Percentiles rank a stretch among this genome's conserved stretches.
These are phyloP conservation scores for Cylindrotheca closterium DNA, from an alignment of 108 stramenopile species.

Conservation along the genomic window DNA sequence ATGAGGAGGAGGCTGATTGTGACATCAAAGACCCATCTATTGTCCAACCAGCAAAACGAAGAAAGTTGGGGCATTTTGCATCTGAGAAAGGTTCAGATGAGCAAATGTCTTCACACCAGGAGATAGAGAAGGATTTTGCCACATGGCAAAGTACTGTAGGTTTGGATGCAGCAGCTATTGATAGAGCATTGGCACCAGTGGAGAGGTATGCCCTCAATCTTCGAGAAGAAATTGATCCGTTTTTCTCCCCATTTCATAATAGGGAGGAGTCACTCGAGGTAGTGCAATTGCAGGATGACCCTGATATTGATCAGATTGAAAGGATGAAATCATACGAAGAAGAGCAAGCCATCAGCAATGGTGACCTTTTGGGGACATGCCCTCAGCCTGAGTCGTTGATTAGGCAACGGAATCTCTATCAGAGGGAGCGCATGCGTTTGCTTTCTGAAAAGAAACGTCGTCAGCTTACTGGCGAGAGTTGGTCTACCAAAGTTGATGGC, in stretches of 20 bases:
- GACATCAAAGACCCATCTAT: slow-evolving; percentile 2
- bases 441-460: slow-evolving; percentile 68
- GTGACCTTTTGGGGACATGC: slow-evolving; percentile 77
- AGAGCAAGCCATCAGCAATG: slow-evolving; percentile 65
- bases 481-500: slow-evolving; percentile 57
- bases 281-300: slow-evolving; percentile 46
- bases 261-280: slow-evolving; percentile 41
- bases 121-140: slow-evolving; percentile 90
- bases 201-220: slow-evolving; percentile 72
- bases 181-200: slow-evolving; percentile 70
- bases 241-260: slow-evolving; percentile 66
- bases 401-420: slow-evolving; percentile 75
- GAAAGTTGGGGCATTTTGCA: slow-evolving; percentile 22
- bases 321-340: slow-evolving; percentile 68
- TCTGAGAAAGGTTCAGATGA: slow-evolving; percentile 17
- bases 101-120: slow-evolving; percentile 42
- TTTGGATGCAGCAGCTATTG: slow-evolving; percentile 68
- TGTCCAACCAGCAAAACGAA: slow-evolving; percentile 3
- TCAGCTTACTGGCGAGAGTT: slow-evolving; percentile 78
- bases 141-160: slow-evolving; percentile 90
- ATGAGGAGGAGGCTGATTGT: slow-evolving; percentile 25
- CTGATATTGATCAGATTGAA: slow-evolving; percentile 77
- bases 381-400: slow-evolving; percentile 67
- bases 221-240: slow-evolving; percentile 76
- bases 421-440: slow-evolving; percentile 69